Evolutionary conservation across 2,329 filamentous ascomycete species (phyloP), one percentile per base, ranked within the genome.

Genomic region (Beauveria australis): DNA sequence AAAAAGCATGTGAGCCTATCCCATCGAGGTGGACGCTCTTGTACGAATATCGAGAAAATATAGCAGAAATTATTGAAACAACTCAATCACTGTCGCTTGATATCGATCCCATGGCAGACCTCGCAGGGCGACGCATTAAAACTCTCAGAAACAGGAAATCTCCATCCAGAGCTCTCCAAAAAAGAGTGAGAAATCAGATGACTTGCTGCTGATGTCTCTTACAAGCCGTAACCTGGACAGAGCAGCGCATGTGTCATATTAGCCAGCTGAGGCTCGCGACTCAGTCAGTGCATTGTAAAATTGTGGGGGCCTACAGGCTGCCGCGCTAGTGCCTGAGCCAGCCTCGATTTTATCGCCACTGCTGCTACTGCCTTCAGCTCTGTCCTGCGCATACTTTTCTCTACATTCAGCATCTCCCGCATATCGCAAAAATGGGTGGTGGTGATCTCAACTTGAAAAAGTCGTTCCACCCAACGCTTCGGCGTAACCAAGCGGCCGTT

Each of bases 361-460:
- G 26, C 2, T 51, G 28, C 16, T 19, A 14, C 52, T n/a, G 41
- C 30, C 43, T 43, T 40, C 41, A 49, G 60, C 51, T 63, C 63
- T 14, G 33, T 37, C 33, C 33, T 6, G 33, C 33, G 33, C 33
- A 37, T 37, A 37, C 33, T 67, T 62, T 66, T 68, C 37, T 60
- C 43, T 51, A 46, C 40, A 28, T 19, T 16, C 49, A 58, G 52
- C 54, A 60, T 14, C 24, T 37, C 16, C 33, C 18, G 7, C 28
- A 26, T 19, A 61, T 40, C 71, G 73, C 68, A 77, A 89, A 76
- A 65, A 96, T 95, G 89, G 92, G 92, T 72, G 91, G 92, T 73
- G 92, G 92, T 72, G 92, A 97, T 81, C 84, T 99, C 71, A 97
- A 97, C 71, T 77, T 96, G 68, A 97, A 97, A 77, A 91, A 92